Evolutionary conservation across 2,329 filamentous ascomycete species (phyloP), one percentile per base, ranked within the genome.

Genomic region (Bipolaris bicolor): DNA sequence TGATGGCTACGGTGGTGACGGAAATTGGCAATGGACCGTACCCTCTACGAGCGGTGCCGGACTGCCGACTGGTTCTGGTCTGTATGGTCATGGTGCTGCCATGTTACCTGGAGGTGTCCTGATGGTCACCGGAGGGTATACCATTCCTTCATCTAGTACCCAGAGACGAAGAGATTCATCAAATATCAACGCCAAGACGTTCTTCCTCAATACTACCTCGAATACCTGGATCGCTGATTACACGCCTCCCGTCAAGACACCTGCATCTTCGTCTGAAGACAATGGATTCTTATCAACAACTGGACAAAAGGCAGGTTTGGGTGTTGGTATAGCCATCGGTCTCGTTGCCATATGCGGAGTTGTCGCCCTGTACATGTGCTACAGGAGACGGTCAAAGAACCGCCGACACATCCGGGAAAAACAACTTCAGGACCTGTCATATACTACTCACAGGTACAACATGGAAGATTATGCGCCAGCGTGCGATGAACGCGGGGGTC

Each of bases 11-110:
- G 90, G 88, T 7, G 81, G 81, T 11, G 65, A 70, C 52, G 79
- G 78, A 29, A 81, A 85, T 31, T 94, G 91, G 91, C 77, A 81
- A 60, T 95, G 91, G 90, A 81, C 78, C 1, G 78, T 90, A 0
- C 90, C 90, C 0, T 58, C 58, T 11, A 69, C 78, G 0, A 82
- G 74, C n/a, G 78, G 78, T 7, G 65, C 68, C 40, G 81, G 79
- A 2, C 72, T 82, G 20, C 63, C 75, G 2, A 61, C 72, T 31
- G 79, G 77, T 7, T 74, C 76, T 7, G 85, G 85, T 1, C 75
- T 88, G 3, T 88, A 85, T 67, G 86, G 86, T 2, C 86, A 88
- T 66, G 86, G 83, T 7, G 85, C 84, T 10, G 77, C 79, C 4
- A 85, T 88, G 82, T 81, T 88, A 15, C 82, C 84, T 5, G 86